phyloP scores from a whole-genome alignment of 768 basidiomycete genomes.

The Suillus subluteus region DNA sequence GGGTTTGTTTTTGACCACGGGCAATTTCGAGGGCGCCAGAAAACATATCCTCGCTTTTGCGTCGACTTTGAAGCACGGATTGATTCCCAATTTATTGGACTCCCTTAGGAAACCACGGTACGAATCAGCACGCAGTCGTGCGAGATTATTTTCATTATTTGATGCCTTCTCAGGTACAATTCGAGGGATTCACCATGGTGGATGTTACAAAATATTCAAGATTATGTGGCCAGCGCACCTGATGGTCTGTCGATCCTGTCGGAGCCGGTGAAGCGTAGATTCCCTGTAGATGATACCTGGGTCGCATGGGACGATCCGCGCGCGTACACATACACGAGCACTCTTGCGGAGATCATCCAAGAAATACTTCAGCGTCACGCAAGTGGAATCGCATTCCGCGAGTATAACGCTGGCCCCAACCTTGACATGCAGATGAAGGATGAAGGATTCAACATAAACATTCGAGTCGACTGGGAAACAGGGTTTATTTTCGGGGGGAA shows the following conservation, averaged over 20 bases:
- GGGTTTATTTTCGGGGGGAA: constrained; percentile 91
- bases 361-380: constrained; percentile 96
- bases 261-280: constrained; percentile 87
- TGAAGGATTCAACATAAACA: constrained; percentile 90
- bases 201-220: constrained; percentile 98
- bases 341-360: constrained; percentile 93
- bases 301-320: constrained; percentile 85
- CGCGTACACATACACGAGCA: constrained; percentile 82
- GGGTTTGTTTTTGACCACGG: constrained; percentile 92
- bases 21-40: constrained; percentile 83
- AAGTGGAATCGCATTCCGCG: constrained; percentile 89
- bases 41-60: constrained; percentile 93
- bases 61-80: constrained; percentile 90
- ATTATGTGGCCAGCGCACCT: constrained; percentile 84
- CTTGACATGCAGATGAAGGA: constrained; percentile 98
- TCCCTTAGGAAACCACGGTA: constrained; percentile 84
- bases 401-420: constrained; percentile 95
- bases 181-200: constrained; percentile 99
- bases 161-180: constrained; percentile 65
- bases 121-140: constrained; percentile 16
- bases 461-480: constrained; percentile 94
- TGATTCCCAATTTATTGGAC: constrained; percentile 95
- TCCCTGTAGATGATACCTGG: constrained; percentile 94
- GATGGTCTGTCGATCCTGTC: constrained; percentile 81
- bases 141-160: background rate